phyloP scores from a whole-genome alignment of 352 stramenopile genomes.

The Saprolegnia diclina region DNA sequence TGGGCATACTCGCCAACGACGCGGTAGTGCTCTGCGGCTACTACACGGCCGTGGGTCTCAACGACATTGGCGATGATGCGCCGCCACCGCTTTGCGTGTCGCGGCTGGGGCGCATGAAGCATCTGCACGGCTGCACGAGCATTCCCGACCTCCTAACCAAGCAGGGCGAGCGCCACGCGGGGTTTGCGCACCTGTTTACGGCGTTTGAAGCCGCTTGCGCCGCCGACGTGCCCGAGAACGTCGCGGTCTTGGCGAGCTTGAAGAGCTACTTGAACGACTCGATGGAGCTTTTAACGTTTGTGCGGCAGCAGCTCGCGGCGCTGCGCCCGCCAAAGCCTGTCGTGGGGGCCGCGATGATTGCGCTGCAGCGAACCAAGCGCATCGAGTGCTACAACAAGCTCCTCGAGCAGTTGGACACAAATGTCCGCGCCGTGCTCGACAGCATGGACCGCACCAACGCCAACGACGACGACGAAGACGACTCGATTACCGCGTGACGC shows the following conservation, averaged over 20 bases:
- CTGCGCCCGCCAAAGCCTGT: not conserved
- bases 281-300: not conserved
- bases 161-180: not conserved
- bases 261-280: conserved; percentile 6
- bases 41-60: not conserved
- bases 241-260: not conserved
- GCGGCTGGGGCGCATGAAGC: conserved; percentile 7
- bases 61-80: conserved; percentile 1
- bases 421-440: conserved; percentile 4
- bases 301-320: not conserved
- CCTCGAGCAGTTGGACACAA: not conserved
- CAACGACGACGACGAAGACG: not conserved
- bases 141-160: not conserved
- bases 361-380: not conserved
- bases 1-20: not conserved
- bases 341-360: not conserved
- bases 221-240: not conserved
- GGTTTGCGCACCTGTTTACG: not conserved
- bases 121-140: conserved; percentile 3
- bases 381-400: conserved; percentile 9
- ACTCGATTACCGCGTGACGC: not conserved
- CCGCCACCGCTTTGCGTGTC: not conserved
- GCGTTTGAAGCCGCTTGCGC: not conserved
- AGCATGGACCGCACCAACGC: not conserved
- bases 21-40: not conserved